Evolutionary conservation across 225 moss, liverwort and hornwort species (phyloP).

Genomic region (Straminergon stramineum): DNA sequence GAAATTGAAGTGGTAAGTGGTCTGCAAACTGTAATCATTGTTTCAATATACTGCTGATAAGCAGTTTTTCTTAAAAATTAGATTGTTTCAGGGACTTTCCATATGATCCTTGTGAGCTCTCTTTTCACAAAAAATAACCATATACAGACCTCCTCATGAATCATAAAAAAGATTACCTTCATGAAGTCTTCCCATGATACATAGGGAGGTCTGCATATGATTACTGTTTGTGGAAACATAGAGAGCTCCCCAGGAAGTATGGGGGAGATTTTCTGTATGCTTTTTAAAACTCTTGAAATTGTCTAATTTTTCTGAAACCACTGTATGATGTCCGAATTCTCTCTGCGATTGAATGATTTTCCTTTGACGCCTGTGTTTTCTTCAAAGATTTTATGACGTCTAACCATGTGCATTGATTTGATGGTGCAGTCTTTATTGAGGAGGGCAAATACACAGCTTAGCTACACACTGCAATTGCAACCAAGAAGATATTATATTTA

Average conservation of each 20-base stretch:
- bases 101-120: too few species aligned
- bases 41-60: background rate
- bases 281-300: background rate
- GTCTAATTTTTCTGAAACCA: background rate
- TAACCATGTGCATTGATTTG: background rate
- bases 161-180: background rate
- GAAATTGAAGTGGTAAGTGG: background rate
- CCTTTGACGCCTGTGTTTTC: background rate
- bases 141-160: too few species aligned
- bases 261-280: background rate
- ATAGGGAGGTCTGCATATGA: background rate
- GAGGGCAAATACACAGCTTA: background rate
- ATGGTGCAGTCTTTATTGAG: slow-evolving; percentile 1
- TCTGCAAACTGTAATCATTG: background rate
- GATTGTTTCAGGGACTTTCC: background rate
- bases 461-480: background rate
- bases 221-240: background rate
- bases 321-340: background rate
- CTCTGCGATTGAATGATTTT: background rate
- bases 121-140: too few species aligned
- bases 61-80: background rate
- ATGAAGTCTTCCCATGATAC: background rate
- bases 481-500: background rate
- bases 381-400: background rate
- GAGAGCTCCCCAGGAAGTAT: background rate